phyloP scores from a whole-genome alignment of 352 stramenopile genomes.

The Phytophthora lateralis region DNA sequence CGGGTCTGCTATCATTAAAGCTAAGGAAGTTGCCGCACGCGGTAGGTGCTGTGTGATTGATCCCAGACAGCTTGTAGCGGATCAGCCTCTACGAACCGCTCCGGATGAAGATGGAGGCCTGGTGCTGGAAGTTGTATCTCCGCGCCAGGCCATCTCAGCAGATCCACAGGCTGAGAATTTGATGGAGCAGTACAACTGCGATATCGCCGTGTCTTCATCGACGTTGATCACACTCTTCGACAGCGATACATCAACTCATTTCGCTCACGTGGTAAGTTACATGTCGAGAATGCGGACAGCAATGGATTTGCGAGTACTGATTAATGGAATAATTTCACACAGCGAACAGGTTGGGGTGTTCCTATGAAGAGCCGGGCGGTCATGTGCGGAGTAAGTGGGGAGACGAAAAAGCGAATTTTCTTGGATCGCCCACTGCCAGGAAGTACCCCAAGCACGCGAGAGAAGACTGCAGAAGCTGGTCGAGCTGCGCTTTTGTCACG shows the following conservation, averaged over 20 bases:
- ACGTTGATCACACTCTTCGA: slow-evolving; percentile 80
- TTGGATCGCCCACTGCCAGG: slow-evolving; percentile 54
- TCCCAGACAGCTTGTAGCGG: slow-evolving; percentile 4
- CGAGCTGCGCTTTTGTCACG: slow-evolving; percentile 28
- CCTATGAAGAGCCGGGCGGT: slow-evolving; percentile 61
- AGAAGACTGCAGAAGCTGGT: slow-evolving; percentile 39
- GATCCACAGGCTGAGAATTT: slow-evolving; percentile 60
- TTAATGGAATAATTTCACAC: background rate
- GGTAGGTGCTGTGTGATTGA: slow-evolving; percentile 36
- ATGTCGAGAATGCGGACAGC: background rate
- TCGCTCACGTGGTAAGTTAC: slow-evolving; percentile 33
- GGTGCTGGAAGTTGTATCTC: slow-evolving; percentile 21
- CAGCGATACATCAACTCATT: slow-evolving; percentile 38
- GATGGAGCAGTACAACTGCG: slow-evolving; percentile 72
- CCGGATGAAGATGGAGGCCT: slow-evolving; percentile 21
- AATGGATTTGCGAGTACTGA: slow-evolving; percentile 4
- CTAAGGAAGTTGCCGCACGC: slow-evolving; percentile 56
- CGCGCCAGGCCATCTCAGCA: slow-evolving; percentile 52
- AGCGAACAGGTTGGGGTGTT: slow-evolving; percentile 57
- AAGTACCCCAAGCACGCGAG: slow-evolving; percentile 31
- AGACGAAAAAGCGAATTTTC: slow-evolving; percentile 56
- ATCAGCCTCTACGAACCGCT: slow-evolving; percentile 14
- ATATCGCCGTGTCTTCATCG: slow-evolving; percentile 72
- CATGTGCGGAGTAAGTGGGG: slow-evolving; percentile 23
- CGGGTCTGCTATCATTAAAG: slow-evolving; percentile 8